phyloP scores from a whole-genome alignment of 495 filamentous ascomycete genomes.

The Aspergillus incahuasiensis region DNA sequence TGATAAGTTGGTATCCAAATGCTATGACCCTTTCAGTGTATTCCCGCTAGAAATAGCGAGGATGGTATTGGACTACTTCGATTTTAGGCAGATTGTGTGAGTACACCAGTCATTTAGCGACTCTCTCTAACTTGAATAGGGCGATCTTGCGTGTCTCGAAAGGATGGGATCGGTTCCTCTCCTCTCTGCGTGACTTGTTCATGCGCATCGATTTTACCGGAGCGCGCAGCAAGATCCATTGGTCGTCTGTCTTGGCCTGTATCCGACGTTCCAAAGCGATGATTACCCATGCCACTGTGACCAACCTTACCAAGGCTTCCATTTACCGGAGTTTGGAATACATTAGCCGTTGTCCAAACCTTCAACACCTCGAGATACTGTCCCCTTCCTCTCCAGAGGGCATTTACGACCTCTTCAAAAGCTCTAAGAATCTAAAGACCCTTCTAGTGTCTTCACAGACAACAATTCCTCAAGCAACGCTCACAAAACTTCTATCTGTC shows the following conservation, averaged over 20 bases:
- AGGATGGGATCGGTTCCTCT: slow-evolving; percentile 46
- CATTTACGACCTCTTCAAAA: slow-evolving; percentile 29
- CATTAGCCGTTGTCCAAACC: slow-evolving; percentile 33
- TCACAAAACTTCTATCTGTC: slow-evolving; percentile 32
- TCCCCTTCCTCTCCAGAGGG: slow-evolving; percentile 17
- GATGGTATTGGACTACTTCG: slow-evolving; percentile 41
- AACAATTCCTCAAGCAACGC: slow-evolving; percentile 25
- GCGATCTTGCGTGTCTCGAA: slow-evolving; percentile 50
- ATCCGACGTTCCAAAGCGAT: slow-evolving; percentile 38
- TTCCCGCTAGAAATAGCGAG: slow-evolving; percentile 47
- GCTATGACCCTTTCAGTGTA: slow-evolving; percentile 41
- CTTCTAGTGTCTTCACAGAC: slow-evolving; percentile 38
- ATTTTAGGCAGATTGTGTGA: slow-evolving; percentile 49
- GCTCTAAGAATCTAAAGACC: slow-evolving; percentile 35
- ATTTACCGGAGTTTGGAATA: slow-evolving; percentile 27
- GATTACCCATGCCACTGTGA: slow-evolving; percentile 37
- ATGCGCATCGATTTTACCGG: slow-evolving; percentile 46
- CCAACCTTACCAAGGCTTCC: slow-evolving; percentile 25
- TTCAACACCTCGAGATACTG: slow-evolving; percentile 34
- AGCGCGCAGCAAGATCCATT: slow-evolving; percentile 35
- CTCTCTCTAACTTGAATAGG: slow-evolving; percentile 22
- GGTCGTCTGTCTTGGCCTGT: slow-evolving; percentile 38
- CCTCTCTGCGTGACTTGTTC: slow-evolving; percentile 44
- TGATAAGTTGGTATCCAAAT: slow-evolving; percentile 26
- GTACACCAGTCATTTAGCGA: slow-evolving; percentile 1